Evolutionary conservation across 177 flowering plant genomes (phyloP).

Genomic region (Vitis hybrid): DNA sequence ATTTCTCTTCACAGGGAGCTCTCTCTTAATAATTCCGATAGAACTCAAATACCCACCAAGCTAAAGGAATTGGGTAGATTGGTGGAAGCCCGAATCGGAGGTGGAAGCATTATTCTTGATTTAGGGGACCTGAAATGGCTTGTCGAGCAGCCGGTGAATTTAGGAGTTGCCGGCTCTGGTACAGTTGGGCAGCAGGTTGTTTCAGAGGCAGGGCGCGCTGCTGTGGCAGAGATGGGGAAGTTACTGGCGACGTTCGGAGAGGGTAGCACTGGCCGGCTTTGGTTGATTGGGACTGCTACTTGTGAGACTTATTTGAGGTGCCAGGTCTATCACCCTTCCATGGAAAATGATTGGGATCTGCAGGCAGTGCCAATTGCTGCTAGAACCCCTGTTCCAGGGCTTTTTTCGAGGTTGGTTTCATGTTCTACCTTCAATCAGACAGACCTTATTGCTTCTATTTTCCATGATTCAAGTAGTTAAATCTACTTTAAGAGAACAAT

Average conservation of each 20-base stretch:
- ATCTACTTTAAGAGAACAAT: too few relatives aligned
- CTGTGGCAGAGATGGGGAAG: slow-evolving; percentile 74
- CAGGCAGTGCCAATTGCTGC: slow-evolving; percentile 85
- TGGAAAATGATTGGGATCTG: slow-evolving; percentile 97
- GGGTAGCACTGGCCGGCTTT: slow-evolving; percentile 36
- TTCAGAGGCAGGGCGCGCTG: slow-evolving; percentile 50
- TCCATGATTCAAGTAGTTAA: too few relatives aligned
- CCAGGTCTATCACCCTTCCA: slow-evolving; percentile 80
- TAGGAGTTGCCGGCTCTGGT: slow-evolving; percentile 31
- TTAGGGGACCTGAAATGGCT: slow-evolving; percentile 93
- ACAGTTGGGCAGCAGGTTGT: slow-evolving; percentile 37
- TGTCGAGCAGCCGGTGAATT: slow-evolving; percentile 60
- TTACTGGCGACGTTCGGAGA: slow-evolving; percentile 52
- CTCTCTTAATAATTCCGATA: slow-evolving; percentile 22
- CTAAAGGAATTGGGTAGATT: slow-evolving; percentile 50
- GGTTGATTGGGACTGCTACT: slow-evolving; percentile 95
- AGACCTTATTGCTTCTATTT: neutral
- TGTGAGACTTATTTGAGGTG: slow-evolving; percentile 95
- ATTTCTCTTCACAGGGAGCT: slow-evolving; percentile 56
- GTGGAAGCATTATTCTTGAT: slow-evolving; percentile 64
- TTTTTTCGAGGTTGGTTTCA: slow-evolving; percentile 66
- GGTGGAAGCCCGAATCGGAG: slow-evolving; percentile 43
- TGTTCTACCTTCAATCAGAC: neutral
- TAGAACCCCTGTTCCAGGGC: slow-evolving; percentile 53
- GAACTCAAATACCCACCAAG: slow-evolving; percentile 32